Conservation (phyloP, 441 rosid species). For the Croton laevigatus region DNA sequence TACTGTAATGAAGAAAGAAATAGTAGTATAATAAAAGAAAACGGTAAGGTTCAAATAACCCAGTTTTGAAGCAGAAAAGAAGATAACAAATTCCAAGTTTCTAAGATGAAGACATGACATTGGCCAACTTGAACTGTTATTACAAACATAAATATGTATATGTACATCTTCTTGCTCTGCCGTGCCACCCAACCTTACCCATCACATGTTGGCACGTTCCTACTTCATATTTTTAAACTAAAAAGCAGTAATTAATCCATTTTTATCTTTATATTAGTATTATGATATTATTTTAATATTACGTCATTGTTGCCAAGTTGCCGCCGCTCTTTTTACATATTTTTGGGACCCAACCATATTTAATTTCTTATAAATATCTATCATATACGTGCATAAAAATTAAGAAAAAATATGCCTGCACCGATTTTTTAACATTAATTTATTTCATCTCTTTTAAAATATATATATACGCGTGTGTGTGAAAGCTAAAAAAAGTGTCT, state of each 20-base stretch:
- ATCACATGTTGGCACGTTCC: slow-evolving; percentile 30
- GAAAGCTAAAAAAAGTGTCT: too few species aligned
- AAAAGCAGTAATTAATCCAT: background rate
- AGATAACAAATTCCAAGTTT: background rate
- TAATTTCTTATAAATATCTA: background rate
- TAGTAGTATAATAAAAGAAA: background rate
- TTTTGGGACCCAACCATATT: slow-evolving; percentile 8
- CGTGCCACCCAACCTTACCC: slow-evolving; percentile 2
- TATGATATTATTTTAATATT: too few species aligned
- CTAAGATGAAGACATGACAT: background rate
- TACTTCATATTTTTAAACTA: too few species aligned
- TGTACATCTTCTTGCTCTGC: background rate
- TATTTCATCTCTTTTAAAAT: too few species aligned
- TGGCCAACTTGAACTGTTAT: background rate
- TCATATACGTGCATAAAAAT: background rate
- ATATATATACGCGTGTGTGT: too few species aligned
- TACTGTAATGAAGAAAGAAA: background rate
- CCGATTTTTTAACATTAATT: too few species aligned
- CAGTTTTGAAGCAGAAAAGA: background rate
- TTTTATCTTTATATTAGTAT: too few species aligned
- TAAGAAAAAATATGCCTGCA: background rate
- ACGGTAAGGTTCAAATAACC: background rate
- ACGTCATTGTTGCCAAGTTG: background rate
- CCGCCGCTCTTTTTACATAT: slow-evolving; percentile 1
- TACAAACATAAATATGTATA: background rate